Percentiles rank a stretch among this genome's conserved stretches.
These are phyloP conservation scores for Endocladia muricata DNA, from an alignment of 31 red algal species.

Conservation along the genomic window DNA sequence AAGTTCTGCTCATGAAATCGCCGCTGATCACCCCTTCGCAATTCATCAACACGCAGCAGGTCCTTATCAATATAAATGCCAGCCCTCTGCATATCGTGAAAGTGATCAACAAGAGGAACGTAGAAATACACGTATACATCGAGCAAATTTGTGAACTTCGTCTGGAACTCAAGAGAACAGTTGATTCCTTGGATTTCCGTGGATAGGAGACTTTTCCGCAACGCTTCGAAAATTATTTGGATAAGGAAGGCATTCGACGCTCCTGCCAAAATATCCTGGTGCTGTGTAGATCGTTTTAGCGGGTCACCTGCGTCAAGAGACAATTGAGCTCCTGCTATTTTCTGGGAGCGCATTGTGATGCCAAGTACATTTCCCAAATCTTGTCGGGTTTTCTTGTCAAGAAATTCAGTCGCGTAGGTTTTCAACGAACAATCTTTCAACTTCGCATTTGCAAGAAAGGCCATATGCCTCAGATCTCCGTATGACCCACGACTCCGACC, in stretches of 20 bases:
- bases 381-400: too few relatives aligned
- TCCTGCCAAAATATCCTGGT: too few relatives aligned
- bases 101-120: neutral
- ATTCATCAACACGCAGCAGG: neutral
- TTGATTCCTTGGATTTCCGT: neutral
- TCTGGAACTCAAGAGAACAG: neutral
- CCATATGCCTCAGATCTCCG: neutral
- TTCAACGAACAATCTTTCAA: neutral
- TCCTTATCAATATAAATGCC: constrained; percentile 4
- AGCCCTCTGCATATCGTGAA: neutral
- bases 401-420: too few relatives aligned
- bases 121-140: constrained; percentile 11
- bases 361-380: too few relatives aligned
- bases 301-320: too few relatives aligned
- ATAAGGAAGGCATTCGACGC: neutral
- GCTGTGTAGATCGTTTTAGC: too few relatives aligned
- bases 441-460: neutral
- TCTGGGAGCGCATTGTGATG: too few relatives aligned
- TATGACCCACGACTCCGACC: neutral
- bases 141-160: neutral
- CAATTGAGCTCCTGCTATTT: too few relatives aligned
- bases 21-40: neutral
- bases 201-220: neutral
- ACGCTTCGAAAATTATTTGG: neutral
- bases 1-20: neutral